phyloP scores from a whole-genome alignment of 176 grass and related monocot species.

The Puya raimondii region DNA sequence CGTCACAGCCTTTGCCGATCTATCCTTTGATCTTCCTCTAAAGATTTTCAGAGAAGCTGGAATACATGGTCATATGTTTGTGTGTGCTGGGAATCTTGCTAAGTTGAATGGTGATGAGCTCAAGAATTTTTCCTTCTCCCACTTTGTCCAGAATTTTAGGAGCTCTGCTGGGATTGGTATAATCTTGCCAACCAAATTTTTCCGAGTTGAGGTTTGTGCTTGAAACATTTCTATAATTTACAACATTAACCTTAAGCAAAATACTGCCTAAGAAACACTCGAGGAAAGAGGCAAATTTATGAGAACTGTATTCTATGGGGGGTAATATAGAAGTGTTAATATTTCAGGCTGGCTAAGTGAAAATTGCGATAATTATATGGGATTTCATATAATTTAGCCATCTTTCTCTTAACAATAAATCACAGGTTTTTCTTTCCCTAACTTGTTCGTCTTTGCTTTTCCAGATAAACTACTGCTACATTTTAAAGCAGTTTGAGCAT shows the following conservation, averaged over 20 bases:
- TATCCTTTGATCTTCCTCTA: conserved; percentile 76
- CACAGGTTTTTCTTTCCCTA: background rate
- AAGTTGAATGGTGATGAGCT: conserved; percentile 54
- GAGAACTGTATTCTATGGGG: too few species aligned
- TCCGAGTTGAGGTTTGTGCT: conserved; percentile 69
- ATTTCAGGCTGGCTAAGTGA: too few species aligned
- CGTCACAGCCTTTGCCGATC: conserved; percentile 69
- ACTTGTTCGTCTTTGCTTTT: conserved; percentile 10
- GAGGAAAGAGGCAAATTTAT: too few species aligned
- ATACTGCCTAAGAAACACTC: background rate
- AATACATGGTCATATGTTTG: conserved; percentile 72
- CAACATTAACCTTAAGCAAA: background rate
- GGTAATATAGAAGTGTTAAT: too few species aligned
- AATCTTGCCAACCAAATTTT: conserved; percentile 79
- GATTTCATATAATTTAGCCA: background rate
- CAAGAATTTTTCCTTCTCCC: conserved; percentile 43
- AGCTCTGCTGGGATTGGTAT: conserved; percentile 75
- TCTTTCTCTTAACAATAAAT: background rate
- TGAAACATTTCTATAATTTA: background rate
- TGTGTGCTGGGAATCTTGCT: conserved; percentile 55
- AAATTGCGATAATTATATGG: too few species aligned
- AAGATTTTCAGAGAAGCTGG: conserved; percentile 69
- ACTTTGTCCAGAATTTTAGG: conserved; percentile 50
- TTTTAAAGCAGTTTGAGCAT: conserved; percentile 79
- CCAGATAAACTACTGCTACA: conserved; percentile 92